Conservation (phyloP, 2,329 filamentous ascomycete genomes). For the Penicillium sclerotigenum region DNA sequence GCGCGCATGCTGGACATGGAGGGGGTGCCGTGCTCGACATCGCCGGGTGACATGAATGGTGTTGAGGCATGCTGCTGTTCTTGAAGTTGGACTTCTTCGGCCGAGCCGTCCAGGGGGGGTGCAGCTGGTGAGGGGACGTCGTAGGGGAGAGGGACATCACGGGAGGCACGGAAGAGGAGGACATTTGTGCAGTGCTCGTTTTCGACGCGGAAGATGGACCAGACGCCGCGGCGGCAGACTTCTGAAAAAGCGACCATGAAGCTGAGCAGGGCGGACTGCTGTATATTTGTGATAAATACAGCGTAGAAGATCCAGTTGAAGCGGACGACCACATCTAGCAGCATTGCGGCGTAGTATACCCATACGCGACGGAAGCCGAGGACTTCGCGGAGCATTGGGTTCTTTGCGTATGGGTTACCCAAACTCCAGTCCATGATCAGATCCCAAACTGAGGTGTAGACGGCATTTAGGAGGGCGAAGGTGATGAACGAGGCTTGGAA, state of each 20-base stretch:
- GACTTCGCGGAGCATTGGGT: conserved; percentile 69
- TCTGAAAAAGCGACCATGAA: conserved; percentile 78
- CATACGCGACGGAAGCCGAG: conserved; percentile 74
- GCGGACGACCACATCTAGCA: conserved; percentile 76
- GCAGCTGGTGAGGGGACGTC: conserved; percentile 39
- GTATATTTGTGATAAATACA: conserved; percentile 72
- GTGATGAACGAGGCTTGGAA: conserved; percentile 71
- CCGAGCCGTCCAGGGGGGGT: conserved; percentile 12
- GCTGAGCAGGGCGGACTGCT: conserved; percentile 78
- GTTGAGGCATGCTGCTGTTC: conserved; percentile 21
- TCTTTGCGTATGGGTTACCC: conserved; percentile 69
- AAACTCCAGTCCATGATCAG: conserved; percentile 94
- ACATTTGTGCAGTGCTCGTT: conserved; percentile 97
- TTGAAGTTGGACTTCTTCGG: conserved; percentile 27
- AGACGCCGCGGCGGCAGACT: conserved; percentile 79
- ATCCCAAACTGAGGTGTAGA: conserved; percentile 90
- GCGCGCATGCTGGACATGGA: conserved; percentile 26
- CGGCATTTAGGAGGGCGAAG: conserved; percentile 74
- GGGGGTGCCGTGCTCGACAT: conserved; percentile 31
- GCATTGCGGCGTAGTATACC: conserved; percentile 84
- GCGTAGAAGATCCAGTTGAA: conserved; percentile 95
- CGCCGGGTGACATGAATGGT: conserved; percentile 19
- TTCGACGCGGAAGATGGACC: conserved; percentile 90
- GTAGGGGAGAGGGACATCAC: conserved; percentile 85
- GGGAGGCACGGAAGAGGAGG: conserved; percentile 79